Evolutionary conservation across 1,284 basidiomycete species (phyloP).

Genomic region (Coniophora puteana): DNA sequence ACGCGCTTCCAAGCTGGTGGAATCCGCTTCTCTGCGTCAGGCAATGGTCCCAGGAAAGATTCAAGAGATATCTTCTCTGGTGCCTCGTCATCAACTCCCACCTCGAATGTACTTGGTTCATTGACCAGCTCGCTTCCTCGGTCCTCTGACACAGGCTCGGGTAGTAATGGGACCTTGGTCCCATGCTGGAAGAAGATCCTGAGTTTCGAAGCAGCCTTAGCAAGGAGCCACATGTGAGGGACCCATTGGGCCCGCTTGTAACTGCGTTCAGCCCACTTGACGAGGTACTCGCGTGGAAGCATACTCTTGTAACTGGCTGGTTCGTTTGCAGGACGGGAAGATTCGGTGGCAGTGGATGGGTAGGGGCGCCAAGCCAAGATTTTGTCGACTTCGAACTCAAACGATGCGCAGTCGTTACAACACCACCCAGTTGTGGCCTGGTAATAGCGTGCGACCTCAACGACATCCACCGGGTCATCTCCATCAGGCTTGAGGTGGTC

Average conservation of each 20-base stretch:
- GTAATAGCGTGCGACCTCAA: constrained; percentile 58
- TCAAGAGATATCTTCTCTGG: constrained; percentile 18
- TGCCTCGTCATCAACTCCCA: constrained; percentile 27
- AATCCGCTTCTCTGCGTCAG: constrained; percentile 67
- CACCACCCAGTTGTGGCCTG: constrained; percentile 65
- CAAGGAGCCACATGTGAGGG: constrained; percentile 83
- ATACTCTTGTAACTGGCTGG: constrained; percentile 51
- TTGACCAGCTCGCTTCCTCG: constrained; percentile 27
- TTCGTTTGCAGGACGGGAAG: constrained; percentile 36
- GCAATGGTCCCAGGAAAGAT: constrained; percentile 30
- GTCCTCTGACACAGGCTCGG: constrained; percentile 36
- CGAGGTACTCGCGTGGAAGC: constrained; percentile 83
- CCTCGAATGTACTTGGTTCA: constrained; percentile 29
- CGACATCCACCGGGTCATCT: constrained; percentile 20
- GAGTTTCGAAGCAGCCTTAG: constrained; percentile 58
- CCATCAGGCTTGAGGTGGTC: constrained; percentile 33
- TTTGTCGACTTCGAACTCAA: constrained; percentile 70
- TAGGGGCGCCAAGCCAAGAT: constrained; percentile 90
- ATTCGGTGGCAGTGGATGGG: constrained; percentile 58
- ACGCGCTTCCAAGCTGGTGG: constrained; percentile 75
- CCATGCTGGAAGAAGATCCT: constrained; percentile 76
- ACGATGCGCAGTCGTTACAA: constrained; percentile 80
- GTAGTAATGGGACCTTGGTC: constrained; percentile 63
- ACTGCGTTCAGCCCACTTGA: constrained; percentile 81
- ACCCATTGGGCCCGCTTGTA: constrained; percentile 84